A percentile compares a stretch with the other conserved stretches of the same genome.
Evolutionary conservation across 73 alveolate species (phyloP).

Genomic region (Paramecium sexaurelia): DNA sequence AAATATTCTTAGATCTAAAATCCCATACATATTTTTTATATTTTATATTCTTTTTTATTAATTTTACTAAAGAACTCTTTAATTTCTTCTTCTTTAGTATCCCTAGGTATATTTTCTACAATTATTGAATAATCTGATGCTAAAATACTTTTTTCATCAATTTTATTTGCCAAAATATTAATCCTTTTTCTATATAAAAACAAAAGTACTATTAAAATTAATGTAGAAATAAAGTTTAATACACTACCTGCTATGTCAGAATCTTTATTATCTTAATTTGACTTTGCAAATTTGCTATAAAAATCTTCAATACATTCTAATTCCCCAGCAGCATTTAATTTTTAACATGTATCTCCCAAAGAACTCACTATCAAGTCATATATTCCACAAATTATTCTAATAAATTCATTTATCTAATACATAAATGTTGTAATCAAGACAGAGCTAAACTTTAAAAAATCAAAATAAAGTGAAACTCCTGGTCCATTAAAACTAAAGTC

Average conservation of each 20-base stretch:
- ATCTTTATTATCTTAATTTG: neutral
- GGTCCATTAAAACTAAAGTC: conserved; percentile 48
- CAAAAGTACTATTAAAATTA: neutral
- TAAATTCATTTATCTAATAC: neutral
- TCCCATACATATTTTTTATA: conserved; percentile 28
- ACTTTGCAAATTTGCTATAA: neutral
- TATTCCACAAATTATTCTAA: neutral
- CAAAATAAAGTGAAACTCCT: conserved; percentile 35
- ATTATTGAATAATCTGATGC: conserved; percentile 15
- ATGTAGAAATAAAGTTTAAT: neutral
- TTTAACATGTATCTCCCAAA: neutral
- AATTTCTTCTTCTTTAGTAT: conserved; percentile 49
- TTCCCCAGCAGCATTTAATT: neutral
- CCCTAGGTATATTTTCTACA: conserved; percentile 46
- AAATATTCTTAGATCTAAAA: neutral
- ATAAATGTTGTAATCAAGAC: neutral
- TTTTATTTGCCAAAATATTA: neutral
- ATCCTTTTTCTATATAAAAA: neutral
- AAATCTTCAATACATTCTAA: neutral
- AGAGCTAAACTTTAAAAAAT: neutral
- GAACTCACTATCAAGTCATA: neutral
- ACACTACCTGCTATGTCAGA: conserved; percentile 2
- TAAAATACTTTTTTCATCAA: conserved; percentile 30
- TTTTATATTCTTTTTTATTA: neutral
- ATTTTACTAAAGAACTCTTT: conserved; percentile 14